phyloP scores from a whole-genome alignment of 805 yeast genomes.

The Yamadazyma takamatsuzukensis region DNA sequence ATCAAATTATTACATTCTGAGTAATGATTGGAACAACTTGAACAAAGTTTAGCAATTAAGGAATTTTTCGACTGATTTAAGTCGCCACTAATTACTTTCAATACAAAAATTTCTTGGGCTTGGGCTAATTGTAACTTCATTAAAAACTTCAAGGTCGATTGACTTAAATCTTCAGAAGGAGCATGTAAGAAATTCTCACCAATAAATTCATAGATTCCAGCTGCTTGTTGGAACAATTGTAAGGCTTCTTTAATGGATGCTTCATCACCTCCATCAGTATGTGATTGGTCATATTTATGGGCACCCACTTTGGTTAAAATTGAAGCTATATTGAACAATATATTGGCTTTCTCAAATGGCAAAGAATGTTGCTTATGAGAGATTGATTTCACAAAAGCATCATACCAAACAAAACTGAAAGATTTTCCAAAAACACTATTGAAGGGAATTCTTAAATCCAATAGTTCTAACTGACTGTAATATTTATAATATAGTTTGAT shows the following conservation, averaged over 20 bases:
- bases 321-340: conserved; percentile 75
- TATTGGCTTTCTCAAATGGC: conserved; percentile 86
- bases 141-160: conserved; percentile 64
- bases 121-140: conserved; percentile 72
- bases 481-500: conserved; percentile 61
- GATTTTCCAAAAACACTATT: conserved; percentile 41
- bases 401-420: conserved; percentile 74
- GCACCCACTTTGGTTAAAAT: conserved; percentile 50
- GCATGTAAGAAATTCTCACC: conserved; percentile 84
- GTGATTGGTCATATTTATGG: conserved; percentile 26
- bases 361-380: conserved; percentile 68
- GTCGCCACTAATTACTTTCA: conserved; percentile 54
- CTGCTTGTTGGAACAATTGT: conserved; percentile 64
- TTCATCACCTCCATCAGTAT: conserved; percentile 19
- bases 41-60: conserved; percentile 71
- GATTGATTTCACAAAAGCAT: conserved; percentile 52
- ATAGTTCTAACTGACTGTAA: conserved; percentile 75
- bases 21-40: conserved; percentile 55
- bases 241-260: conserved; percentile 60
- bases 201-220: conserved; percentile 71
- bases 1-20: conserved; percentile 37
- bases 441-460: conserved; percentile 74
- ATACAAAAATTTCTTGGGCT: conserved; percentile 79
- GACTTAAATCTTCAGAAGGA: conserved; percentile 74
- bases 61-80: conserved; percentile 56